Conservation (phyloP, 1,284 basidiomycete species). For the Baeospora myosura region DNA sequence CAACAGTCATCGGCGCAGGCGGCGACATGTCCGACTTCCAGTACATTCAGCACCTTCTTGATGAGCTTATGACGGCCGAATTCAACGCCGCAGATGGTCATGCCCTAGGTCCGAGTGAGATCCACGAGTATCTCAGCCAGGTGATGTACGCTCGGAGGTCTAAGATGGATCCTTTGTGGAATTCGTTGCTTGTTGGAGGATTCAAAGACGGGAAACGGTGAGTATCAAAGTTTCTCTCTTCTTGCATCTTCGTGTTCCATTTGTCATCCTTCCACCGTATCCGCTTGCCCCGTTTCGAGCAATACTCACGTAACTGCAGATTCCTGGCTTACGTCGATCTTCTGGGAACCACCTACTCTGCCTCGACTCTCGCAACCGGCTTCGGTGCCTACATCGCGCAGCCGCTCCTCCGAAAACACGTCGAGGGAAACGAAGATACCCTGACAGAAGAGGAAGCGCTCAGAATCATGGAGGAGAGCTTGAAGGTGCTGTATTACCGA, state of each 20-base stretch:
- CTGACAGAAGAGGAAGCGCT: conserved; percentile 79
- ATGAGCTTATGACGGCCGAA: conserved; percentile 73
- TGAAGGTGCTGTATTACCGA: conserved; percentile 95
- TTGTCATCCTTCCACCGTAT: no score
- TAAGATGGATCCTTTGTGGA: conserved; percentile 95
- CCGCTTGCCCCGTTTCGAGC: no score
- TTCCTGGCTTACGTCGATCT: conserved; percentile 95
- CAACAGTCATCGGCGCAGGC: conserved; percentile 86
- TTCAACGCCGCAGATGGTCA: conserved; percentile 80
- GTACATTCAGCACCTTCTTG: conserved; percentile 76
- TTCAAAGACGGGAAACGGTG: conserved; percentile 75
- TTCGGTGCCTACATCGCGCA: conserved; percentile 95
- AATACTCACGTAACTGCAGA: no score
- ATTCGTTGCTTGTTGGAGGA: conserved; percentile 90
- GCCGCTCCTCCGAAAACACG: conserved; percentile 85
- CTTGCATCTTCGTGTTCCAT: not conserved
- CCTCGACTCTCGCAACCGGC: conserved; percentile 93
- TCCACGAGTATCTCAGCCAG: conserved; percentile 89
- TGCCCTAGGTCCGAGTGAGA: conserved; percentile 78
- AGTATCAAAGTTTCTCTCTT: conserved; percentile 14
- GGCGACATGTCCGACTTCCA: conserved; percentile 99
- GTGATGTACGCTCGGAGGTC: conserved; percentile 87
- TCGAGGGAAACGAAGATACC: conserved; percentile 71
- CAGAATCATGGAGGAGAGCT: conserved; percentile 76
- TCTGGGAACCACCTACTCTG: conserved; percentile 92